These are phyloP conservation scores for Euphorbia tirucalli DNA, from an alignment of 345 rosid genomes.

Conservation along the genomic window DNA sequence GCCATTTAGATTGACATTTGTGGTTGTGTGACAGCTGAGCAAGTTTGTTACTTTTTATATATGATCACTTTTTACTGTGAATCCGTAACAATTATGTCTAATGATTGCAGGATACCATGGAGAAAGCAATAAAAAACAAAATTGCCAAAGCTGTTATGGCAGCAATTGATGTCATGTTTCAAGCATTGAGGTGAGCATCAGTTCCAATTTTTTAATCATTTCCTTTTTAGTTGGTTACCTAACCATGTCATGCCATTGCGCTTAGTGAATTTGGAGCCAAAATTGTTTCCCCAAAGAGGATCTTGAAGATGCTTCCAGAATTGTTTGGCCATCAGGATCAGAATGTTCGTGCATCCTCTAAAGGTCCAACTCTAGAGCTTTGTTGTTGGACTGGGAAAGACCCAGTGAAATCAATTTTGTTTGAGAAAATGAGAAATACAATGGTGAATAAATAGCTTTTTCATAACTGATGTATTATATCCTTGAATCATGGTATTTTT, in stretches of 20 bases:
- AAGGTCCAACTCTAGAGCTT: slow-evolving; percentile 94
- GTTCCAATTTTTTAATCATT: background rate
- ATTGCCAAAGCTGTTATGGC: slow-evolving; percentile 99
- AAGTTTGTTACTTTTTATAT: too few relatives aligned
- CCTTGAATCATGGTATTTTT: background rate
- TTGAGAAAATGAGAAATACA: slow-evolving; percentile 99
- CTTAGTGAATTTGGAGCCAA: slow-evolving; percentile 96
- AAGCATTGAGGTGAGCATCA: slow-evolving; percentile 72
- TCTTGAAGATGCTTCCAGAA: slow-evolving; percentile 97
- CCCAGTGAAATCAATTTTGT: slow-evolving; percentile 89
- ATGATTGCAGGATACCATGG: slow-evolving; percentile 79
- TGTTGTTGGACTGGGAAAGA: slow-evolving; percentile 99
- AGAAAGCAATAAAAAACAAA: slow-evolving; percentile 98
- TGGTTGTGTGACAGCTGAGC: too few relatives aligned
- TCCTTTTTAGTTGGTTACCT: slow-evolving; percentile 17
- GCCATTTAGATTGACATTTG: background rate
- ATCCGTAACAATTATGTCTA: too few relatives aligned
- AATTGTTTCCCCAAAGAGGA: slow-evolving; percentile 86
- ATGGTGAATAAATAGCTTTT: slow-evolving; percentile 37
- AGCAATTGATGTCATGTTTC: slow-evolving; percentile 99
- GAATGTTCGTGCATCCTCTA: slow-evolving; percentile 94
- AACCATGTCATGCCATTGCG: slow-evolving; percentile 9
- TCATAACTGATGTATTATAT: background rate
- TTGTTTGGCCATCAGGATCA: slow-evolving; percentile 99
- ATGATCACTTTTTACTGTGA: too few relatives aligned